A percentile compares a stretch with the other conserved stretches of the same genome.
phyloP scores from a whole-genome alignment of 129 eudicot species.

The Ambrosia artemisiifolia region DNA sequence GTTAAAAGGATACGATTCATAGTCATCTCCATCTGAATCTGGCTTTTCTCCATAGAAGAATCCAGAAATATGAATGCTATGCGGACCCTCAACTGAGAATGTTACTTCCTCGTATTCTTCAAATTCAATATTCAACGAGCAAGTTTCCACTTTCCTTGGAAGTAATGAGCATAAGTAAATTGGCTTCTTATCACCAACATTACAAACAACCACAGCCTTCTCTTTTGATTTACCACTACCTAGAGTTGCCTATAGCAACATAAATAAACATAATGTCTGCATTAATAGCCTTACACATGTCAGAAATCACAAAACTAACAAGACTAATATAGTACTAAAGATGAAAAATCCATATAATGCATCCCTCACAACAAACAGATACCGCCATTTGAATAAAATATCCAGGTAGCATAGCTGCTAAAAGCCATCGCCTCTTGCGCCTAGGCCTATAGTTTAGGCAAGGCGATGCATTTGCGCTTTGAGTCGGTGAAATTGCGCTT shows the following conservation, averaged over 20 bases:
- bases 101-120: constrained; percentile 82
- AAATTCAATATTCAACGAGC: constrained; percentile 73
- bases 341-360: neutral
- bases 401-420: too few species aligned
- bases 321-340: neutral
- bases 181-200: constrained; percentile 72
- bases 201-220: constrained; percentile 70
- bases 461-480: too few species aligned
- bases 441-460: too few species aligned
- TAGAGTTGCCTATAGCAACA: constrained; percentile 64
- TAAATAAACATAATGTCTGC: constrained; percentile 7
- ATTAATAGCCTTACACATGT: neutral
- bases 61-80: constrained; percentile 86
- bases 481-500: too few species aligned
- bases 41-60: constrained; percentile 58
- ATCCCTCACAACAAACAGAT: neutral
- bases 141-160: constrained; percentile 74
- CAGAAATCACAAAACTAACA: neutral
- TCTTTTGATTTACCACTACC: constrained; percentile 59
- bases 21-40: constrained; percentile 43
- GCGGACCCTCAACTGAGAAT: constrained; percentile 76
- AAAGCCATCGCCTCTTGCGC: too few species aligned
- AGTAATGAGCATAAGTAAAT: constrained; percentile 68
- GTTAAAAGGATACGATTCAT: constrained; percentile 67
- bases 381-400: neutral